Evolutionary conservation across 2,329 filamentous ascomycete genomes (phyloP).

Genomic region (Hymenoscyphus fraxineus): DNA sequence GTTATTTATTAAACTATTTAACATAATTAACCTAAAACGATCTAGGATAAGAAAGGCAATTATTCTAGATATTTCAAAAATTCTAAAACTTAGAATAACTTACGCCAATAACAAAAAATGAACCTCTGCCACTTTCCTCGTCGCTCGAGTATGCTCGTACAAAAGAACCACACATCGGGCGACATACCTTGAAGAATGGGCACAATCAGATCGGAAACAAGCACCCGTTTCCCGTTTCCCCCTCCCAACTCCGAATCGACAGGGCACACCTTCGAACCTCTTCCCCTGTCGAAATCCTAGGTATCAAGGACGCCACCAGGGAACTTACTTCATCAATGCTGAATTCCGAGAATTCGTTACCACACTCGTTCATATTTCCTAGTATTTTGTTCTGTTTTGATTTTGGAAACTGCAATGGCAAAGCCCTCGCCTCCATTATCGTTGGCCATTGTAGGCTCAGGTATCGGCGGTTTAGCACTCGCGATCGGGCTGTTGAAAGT

Average conservation of each 20-base stretch:
- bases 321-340: not conserved
- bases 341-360: not conserved
- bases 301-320: not conserved
- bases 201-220: not conserved
- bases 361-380: not conserved
- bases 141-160: too few relatives aligned
- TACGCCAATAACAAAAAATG: too few relatives aligned
- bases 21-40: too few relatives aligned
- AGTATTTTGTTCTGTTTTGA: not conserved
- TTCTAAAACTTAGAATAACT: too few relatives aligned
- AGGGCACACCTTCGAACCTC: too few relatives aligned
- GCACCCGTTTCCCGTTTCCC: not conserved
- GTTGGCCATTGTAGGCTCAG: conserved; percentile 22
- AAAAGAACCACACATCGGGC: not conserved
- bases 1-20: too few relatives aligned
- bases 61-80: too few relatives aligned
- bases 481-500: conserved; percentile 22
- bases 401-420: not conserved
- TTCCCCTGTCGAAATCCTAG: not conserved
- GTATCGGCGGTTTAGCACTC: conserved; percentile 23
- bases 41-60: too few relatives aligned
- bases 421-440: not conserved
- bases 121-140: too few relatives aligned
- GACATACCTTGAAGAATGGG: not conserved
- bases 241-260: not conserved